phyloP scores from a whole-genome alignment of 2,329 filamentous ascomycete genomes.

The Malbranchea zuffiana region DNA sequence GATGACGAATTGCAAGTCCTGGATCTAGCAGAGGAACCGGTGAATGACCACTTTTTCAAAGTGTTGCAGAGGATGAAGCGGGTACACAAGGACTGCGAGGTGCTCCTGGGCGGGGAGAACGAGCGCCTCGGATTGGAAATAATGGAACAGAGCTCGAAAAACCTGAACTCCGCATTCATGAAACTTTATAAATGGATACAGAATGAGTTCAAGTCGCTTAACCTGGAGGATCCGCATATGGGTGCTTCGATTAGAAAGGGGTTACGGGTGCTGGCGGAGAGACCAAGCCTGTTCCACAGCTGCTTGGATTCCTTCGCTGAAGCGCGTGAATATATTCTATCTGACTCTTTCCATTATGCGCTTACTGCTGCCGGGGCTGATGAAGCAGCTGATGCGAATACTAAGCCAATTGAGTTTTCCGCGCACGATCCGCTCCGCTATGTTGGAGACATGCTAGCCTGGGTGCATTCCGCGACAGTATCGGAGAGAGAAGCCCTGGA shows the following conservation, averaged over 20 bases:
- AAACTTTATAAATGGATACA: constrained; percentile 95
- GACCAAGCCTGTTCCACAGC: constrained; percentile 81
- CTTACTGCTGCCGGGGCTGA: constrained; percentile 60
- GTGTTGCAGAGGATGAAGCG: constrained; percentile 69
- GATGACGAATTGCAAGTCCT: constrained; percentile 67
- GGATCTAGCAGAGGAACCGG: constrained; percentile 67
- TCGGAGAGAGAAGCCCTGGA: constrained; percentile 89
- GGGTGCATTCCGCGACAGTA: constrained; percentile 88
- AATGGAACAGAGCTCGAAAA: constrained; percentile 79
- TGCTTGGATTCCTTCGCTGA: constrained; percentile 91
- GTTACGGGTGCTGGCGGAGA: constrained; percentile 75
- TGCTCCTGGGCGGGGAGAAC: constrained; percentile 79
- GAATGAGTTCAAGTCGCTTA: constrained; percentile 80
- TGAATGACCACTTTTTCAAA: constrained; percentile 75
- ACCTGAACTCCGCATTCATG: constrained; percentile 81
- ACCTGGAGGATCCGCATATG: constrained; percentile 90
- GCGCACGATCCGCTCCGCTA: constrained; percentile 89
- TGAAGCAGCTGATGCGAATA: constrained; percentile 47
- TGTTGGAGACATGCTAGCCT: constrained; percentile 93
- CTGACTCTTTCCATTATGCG: constrained; percentile 79
- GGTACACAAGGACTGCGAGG: constrained; percentile 78
- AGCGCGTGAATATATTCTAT: constrained; percentile 72
- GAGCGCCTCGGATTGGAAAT: constrained; percentile 80
- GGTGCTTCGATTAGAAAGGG: constrained; percentile 73
- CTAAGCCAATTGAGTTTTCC: constrained; percentile 87